Conservation (phyloP, 306 rosid species). For the Acacia crassicarpa region DNA sequence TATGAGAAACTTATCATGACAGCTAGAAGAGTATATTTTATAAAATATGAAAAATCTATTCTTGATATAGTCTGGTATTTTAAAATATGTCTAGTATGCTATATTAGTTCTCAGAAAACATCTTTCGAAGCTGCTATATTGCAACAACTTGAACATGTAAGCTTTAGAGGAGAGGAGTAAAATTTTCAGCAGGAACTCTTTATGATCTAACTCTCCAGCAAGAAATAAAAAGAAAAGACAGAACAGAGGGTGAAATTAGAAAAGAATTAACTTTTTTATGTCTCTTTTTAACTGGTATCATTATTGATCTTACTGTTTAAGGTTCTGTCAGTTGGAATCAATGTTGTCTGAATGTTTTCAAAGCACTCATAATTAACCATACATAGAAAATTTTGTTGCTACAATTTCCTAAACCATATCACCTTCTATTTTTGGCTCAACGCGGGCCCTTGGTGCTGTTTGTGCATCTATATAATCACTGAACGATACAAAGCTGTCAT, state of each 20-base stretch:
- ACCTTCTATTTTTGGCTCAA: slow-evolving; percentile 24
- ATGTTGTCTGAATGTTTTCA: slow-evolving; percentile 21
- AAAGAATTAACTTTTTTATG: slow-evolving; percentile 32
- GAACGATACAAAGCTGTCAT: slow-evolving; percentile 19
- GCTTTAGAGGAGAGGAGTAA: slow-evolving; percentile 1
- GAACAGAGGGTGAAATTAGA: slow-evolving; percentile 26
- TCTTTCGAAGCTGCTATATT: slow-evolving; percentile 25
- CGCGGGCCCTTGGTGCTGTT: slow-evolving; percentile 27
- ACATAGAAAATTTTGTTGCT: slow-evolving; percentile 24
- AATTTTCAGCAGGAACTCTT: slow-evolving; percentile 20
- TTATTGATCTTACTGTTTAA: slow-evolving; percentile 33
- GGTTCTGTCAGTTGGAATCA: slow-evolving; percentile 3
- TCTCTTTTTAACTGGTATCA: slow-evolving; percentile 29
- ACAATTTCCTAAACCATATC: slow-evolving; percentile 20
- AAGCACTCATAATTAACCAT: slow-evolving; percentile 28
- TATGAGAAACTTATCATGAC: slow-evolving; percentile 27
- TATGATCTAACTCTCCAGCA: slow-evolving; percentile 15
- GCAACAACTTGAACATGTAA: neutral
- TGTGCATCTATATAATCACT: slow-evolving; percentile 7
- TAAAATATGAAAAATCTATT: neutral
- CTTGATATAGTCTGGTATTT: neutral
- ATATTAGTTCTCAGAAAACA: neutral
- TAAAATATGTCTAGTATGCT: neutral
- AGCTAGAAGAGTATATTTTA: slow-evolving; percentile 8
- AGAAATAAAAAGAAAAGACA: slow-evolving; percentile 13